phyloP scores from a whole-genome alignment of 768 basidiomycete species.

The Cyclocybe cylindracea region DNA sequence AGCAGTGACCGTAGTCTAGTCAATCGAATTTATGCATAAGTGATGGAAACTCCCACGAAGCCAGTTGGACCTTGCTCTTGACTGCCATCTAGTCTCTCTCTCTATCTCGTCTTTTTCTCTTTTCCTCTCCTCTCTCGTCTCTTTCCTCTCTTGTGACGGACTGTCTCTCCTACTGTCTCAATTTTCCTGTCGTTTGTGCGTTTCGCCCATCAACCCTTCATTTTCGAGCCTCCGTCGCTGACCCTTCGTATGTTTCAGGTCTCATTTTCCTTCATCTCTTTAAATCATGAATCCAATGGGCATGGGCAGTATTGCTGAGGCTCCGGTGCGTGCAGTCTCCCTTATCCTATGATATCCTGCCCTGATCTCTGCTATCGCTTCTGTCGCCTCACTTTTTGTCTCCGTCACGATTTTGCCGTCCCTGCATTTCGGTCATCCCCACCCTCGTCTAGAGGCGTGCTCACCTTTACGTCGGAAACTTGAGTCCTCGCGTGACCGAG shows the following conservation, averaged over 20 bases:
- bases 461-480: conserved; percentile 98
- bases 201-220: conserved; percentile 21
- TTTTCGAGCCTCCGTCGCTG: conserved; percentile 14
- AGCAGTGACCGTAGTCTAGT: conserved; percentile 33
- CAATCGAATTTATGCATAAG: conserved; percentile 27
- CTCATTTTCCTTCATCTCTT: conserved; percentile 54
- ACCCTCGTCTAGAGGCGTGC: conserved; percentile 69
- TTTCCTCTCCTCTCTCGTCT: conserved; percentile 43
- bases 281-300: conserved; percentile 78
- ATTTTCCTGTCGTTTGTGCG: conserved; percentile 57
- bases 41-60: conserved; percentile 41
- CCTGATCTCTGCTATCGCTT: conserved; percentile 31
- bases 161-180: conserved; percentile 52
- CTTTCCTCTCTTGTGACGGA: conserved; percentile 58
- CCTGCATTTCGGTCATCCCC: conserved; percentile 17
- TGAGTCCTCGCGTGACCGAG: conserved; percentile 97
- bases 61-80: conserved; percentile 41
- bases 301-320: conserved; percentile 71
- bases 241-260: conserved; percentile 33
- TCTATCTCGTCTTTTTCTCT: conserved; percentile 41
- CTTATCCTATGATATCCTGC: conserved; percentile 19
- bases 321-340: conserved; percentile 59
- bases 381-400: conserved; percentile 16
- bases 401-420: conserved; percentile 19
- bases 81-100: conserved; percentile 50